phyloP scores from a whole-genome alignment of 2,329 filamentous ascomycete species.

The Aspergillus versicolor region DNA sequence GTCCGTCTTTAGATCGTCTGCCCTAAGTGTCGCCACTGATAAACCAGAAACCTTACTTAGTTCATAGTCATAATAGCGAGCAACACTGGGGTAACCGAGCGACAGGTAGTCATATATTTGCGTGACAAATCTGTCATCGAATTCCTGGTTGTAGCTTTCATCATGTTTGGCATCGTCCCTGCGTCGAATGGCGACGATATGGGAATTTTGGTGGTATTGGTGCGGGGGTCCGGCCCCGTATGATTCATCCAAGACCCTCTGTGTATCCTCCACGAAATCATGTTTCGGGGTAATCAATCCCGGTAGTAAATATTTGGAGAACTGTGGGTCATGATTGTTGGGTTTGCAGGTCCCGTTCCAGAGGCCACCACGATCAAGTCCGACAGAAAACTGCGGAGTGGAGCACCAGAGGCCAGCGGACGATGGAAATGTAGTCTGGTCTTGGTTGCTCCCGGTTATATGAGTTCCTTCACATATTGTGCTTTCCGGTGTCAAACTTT shows the following conservation, averaged over 20 bases:
- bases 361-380: constrained; percentile 37
- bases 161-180: constrained; percentile 27
- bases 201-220: background rate
- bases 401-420: constrained; percentile 72
- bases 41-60: constrained; percentile 77
- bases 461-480: constrained; percentile 82
- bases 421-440: constrained; percentile 50
- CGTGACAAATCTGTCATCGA: constrained; percentile 80
- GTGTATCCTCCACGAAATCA: background rate
- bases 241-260: background rate
- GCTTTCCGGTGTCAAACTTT: constrained; percentile 77
- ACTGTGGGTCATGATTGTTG: constrained; percentile 14
- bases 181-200: background rate
- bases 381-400: constrained; percentile 55
- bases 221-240: background rate
- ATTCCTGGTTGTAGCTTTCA: constrained; percentile 61
- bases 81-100: constrained; percentile 84
- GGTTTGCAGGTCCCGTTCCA: constrained; percentile 44
- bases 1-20: constrained; percentile 65
- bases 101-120: constrained; percentile 98
- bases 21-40: constrained; percentile 64
- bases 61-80: constrained; percentile 79
- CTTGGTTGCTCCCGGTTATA: constrained; percentile 43
- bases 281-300: constrained; percentile 27
- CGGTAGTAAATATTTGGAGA: constrained; percentile 15